Evolutionary conservation across 139 green algal genomes (phyloP).

Genomic region (Diplosphaera chodatii): DNA sequence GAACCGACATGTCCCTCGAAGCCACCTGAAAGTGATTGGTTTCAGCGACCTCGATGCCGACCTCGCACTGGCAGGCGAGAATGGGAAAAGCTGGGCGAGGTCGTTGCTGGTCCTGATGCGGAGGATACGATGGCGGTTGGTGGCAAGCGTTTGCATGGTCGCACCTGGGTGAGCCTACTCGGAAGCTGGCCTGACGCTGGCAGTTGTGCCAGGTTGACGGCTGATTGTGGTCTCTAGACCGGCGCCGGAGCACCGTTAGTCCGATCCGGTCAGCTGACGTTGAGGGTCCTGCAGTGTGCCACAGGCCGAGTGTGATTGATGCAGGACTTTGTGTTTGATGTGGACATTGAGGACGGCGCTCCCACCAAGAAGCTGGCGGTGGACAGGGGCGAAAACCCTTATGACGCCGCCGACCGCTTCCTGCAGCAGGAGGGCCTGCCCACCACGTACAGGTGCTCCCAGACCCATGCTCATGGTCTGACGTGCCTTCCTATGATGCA

Average conservation of each 20-base stretch:
- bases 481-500: background rate
- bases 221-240: too few species aligned
- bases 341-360: slow-evolving; percentile 78
- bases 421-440: slow-evolving; percentile 74
- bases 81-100: slow-evolving; percentile 86
- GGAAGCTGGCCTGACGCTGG: too few species aligned
- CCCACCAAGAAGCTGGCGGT: slow-evolving; percentile 60
- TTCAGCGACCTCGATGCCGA: too few species aligned
- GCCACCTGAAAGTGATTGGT: too few species aligned
- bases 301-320: too few species aligned
- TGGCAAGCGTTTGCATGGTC: slow-evolving; percentile 42
- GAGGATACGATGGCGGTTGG: slow-evolving; percentile 21
- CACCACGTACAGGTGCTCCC: slow-evolving; percentile 37
- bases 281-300: too few species aligned
- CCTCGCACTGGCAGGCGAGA: slow-evolving; percentile 24
- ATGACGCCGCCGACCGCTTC: slow-evolving; percentile 85
- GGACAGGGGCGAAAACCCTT: slow-evolving; percentile 81
- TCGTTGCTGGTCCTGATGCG: slow-evolving; percentile 51
- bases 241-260: too few species aligned
- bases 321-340: slow-evolving; percentile 90
- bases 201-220: too few species aligned
- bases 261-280: too few species aligned
- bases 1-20: too few species aligned
- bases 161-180: slow-evolving; percentile 11
- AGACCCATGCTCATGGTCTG: too few species aligned